These are phyloP conservation scores for Colletotrichum viniferum DNA, from an alignment of 2,329 filamentous ascomycete genomes.

Conservation along the genomic window DNA sequence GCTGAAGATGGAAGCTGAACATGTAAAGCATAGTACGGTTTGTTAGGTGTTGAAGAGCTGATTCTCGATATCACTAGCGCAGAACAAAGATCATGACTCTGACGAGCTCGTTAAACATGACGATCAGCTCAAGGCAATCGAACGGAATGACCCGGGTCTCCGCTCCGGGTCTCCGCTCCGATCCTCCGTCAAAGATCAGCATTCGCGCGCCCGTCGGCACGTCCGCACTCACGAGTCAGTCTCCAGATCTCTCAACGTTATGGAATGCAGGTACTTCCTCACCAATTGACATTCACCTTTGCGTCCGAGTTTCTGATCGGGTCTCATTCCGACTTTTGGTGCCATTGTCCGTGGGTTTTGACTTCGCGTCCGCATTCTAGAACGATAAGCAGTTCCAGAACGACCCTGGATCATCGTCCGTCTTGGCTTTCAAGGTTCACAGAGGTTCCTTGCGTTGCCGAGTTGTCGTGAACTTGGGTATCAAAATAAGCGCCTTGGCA, in stretches of 20 bases:
- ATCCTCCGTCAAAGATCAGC: not conserved
- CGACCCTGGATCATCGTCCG: not conserved
- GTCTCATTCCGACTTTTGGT: not conserved
- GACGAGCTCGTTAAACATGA: not conserved
- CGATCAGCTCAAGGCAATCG: not conserved
- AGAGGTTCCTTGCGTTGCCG: not conserved
- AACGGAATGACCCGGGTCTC: not conserved
- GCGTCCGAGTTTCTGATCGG: not conserved
- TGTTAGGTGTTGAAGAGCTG: not conserved
- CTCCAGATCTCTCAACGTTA: not conserved
- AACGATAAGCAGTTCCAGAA: not conserved
- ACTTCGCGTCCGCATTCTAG: not conserved
- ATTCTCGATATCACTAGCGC: not conserved
- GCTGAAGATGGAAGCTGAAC: not conserved
- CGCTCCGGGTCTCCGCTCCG: not conserved
- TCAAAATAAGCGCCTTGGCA: not conserved
- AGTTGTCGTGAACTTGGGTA: not conserved
- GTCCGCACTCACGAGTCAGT: not conserved
- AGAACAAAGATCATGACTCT: not conserved
- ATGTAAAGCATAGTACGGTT: not conserved
- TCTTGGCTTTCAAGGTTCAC: not conserved
- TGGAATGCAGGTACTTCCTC: not conserved
- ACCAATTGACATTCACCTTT: not conserved
- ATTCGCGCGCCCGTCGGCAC: not conserved
- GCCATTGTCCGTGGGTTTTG: not conserved